These are phyloP conservation scores for Coix lacrymajobi DNA, from an alignment of 176 grass and related monocot genomes.

Conservation along the genomic window DNA sequence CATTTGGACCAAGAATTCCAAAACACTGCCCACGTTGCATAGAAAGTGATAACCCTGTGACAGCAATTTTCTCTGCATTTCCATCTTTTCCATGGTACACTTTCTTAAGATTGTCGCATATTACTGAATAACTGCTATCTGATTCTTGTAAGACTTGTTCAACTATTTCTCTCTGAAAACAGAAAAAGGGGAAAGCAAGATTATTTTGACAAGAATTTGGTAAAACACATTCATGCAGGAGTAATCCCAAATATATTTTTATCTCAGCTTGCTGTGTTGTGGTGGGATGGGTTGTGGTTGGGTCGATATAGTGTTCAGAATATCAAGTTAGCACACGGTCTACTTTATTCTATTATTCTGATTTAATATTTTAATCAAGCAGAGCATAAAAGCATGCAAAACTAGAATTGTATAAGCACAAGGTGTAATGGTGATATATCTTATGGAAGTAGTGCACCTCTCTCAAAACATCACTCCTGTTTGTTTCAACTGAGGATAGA, in stretches of 20 bases:
- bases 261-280: neutral
- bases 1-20: slow-evolving; percentile 88
- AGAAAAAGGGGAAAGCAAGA: neutral
- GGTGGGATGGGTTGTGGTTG: neutral
- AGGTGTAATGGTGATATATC: neutral
- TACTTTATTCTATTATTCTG: neutral
- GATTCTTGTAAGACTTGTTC: slow-evolving; percentile 46
- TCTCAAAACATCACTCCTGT: slow-evolving; percentile 36
- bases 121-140: slow-evolving; percentile 33
- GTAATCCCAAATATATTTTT: neutral
- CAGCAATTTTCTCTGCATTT: slow-evolving; percentile 58
- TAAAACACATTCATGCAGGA: neutral
- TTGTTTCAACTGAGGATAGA: slow-evolving; percentile 39
- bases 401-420: neutral
- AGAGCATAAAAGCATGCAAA: neutral
- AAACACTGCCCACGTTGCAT: slow-evolving; percentile 67
- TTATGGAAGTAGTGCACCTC: slow-evolving; percentile 28
- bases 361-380: neutral
- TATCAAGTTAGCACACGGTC: neutral
- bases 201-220: neutral
- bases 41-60: slow-evolving; percentile 62
- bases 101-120: slow-evolving; percentile 74
- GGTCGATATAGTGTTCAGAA: neutral
- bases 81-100: slow-evolving; percentile 64
- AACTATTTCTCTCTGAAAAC: slow-evolving; percentile 60